Percentiles rank a stretch among this genome's conserved stretches.
Conservation (phyloP, 106 monocot genomes). For the Dioscorea zingiberensis region DNA sequence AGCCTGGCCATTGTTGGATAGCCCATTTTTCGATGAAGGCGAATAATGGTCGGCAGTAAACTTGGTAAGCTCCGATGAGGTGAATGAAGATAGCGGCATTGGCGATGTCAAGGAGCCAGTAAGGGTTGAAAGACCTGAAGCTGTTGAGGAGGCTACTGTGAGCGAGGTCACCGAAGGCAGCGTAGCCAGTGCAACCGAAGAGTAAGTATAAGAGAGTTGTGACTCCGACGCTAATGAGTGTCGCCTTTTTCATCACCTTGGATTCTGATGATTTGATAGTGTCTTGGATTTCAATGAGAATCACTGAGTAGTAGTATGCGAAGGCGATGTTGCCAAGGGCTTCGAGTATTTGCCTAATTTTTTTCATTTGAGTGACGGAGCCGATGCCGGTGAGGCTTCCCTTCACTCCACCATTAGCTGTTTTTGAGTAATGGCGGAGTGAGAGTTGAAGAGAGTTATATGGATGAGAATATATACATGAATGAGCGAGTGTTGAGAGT, state of each 20-base stretch:
- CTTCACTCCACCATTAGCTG: constrained; percentile 31
- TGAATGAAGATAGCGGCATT: constrained; percentile 83
- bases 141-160: constrained; percentile 84
- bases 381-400: constrained; percentile 67
- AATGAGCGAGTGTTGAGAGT: too few relatives aligned
- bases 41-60: constrained; percentile 89
- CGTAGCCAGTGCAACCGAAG: constrained; percentile 85
- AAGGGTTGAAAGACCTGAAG: constrained; percentile 95
- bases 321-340: constrained; percentile 90
- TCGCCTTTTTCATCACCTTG: constrained; percentile 72
- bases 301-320: constrained; percentile 88
- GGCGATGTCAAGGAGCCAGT: constrained; percentile 95
- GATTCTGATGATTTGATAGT: constrained; percentile 63
- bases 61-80: constrained; percentile 93
- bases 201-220: constrained; percentile 79
- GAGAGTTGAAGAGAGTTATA: too few relatives aligned
- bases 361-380: constrained; percentile 36
- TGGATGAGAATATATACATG: too few relatives aligned
- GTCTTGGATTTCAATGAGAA: constrained; percentile 95
- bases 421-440: not conserved
- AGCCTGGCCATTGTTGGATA: constrained; percentile 34
- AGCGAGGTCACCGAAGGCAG: constrained; percentile 78
- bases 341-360: constrained; percentile 76
- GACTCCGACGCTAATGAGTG: constrained; percentile 45
- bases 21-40: constrained; percentile 81